phyloP scores from a whole-genome alignment of 1,284 basidiomycete genomes.

The Cutaneotrichosporon sp. region DNA sequence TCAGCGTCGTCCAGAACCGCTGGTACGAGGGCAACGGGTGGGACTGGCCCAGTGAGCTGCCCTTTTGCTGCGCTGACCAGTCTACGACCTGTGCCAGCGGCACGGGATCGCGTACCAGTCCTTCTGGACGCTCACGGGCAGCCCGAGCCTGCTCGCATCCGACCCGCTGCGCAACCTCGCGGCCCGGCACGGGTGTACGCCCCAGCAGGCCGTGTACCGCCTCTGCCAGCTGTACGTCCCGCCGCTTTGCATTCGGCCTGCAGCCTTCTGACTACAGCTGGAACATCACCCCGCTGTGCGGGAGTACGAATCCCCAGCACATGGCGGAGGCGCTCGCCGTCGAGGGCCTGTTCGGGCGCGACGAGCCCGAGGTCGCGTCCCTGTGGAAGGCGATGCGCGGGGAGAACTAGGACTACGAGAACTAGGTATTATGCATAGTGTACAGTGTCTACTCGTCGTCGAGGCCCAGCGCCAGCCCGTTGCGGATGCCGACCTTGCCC shows the following conservation, averaged over 20 bases:
- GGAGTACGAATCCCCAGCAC: slow-evolving; percentile 54
- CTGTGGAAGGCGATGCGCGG: slow-evolving; percentile 30
- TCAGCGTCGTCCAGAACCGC: slow-evolving; percentile 74
- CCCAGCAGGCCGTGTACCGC: too few species aligned
- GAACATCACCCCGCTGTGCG: slow-evolving; percentile 48
- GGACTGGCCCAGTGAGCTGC: slow-evolving; percentile 60
- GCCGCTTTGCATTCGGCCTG: too few species aligned
- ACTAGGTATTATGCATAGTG: slow-evolving; percentile 10
- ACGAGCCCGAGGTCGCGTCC: slow-evolving; percentile 35
- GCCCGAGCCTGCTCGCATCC: slow-evolving; percentile 63
- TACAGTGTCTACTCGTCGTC: slow-evolving; percentile 13
- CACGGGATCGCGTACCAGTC: slow-evolving; percentile 74
- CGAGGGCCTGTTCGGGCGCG: slow-evolving; percentile 54
- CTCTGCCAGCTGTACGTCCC: slow-evolving; percentile 61
- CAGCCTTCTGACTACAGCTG: too few species aligned
- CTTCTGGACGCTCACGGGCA: slow-evolving; percentile 82
- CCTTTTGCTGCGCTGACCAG: slow-evolving; percentile 17
- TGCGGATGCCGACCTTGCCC: slow-evolving; percentile 47
- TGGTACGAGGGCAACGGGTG: slow-evolving; percentile 79
- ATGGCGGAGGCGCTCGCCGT: slow-evolving; percentile 65
- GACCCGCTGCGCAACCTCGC: slow-evolving; percentile 59
- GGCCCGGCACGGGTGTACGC: too few species aligned
- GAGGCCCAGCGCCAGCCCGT: slow-evolving; percentile 31
- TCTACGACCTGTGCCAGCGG: slow-evolving; percentile 49
- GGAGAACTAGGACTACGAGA: too few species aligned